Evolutionary conservation across 257 asterid species (phyloP), one percentile per base, ranked within the genome.

Genomic region (Lycium ferocissimum): DNA sequence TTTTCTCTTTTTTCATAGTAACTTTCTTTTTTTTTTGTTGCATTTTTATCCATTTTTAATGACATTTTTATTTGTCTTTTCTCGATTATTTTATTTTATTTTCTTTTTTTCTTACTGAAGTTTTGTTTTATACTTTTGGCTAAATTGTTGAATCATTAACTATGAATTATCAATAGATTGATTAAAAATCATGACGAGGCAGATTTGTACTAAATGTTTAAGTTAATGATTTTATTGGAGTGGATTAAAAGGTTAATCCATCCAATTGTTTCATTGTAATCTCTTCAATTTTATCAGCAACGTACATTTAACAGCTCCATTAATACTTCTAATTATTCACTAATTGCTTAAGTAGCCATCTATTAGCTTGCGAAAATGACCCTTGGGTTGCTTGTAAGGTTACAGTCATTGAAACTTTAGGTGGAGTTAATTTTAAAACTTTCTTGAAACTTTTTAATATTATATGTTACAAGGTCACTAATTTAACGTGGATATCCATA

Each of bases 341-440:
- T 75, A 75, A 47, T 75, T 75, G 43, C 9, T 66, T 66, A 66
- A 66, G 47, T 11, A 47, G 20, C 20, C 40, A 75, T 72, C 7
- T 73, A 47, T 49, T 75, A 13, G 62, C 45, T 76, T 76, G 14
- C 47, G 20, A 13, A 76, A 14, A 49, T 13, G 81, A 22, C 81
- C 22, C 62, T 76, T 76, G 62, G 62, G 38, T 76, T 76, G 2
- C 62, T 51, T 76, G 13, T 76, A 76, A 51, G 62, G 63, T 76
- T 49, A 76, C 40, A 8, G 38, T 54, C 82, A 76, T 26, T 13
- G 13, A 22, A 69, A 51, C 61, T 49, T 51, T 51, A 22, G 81
- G 40, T 75, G 43, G 81, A 75, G 20, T 75, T 20, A 75, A 26
- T 26, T 26, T 26, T 26, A 26, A 26, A 26, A 0, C 1, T 26